These are phyloP conservation scores for Eucalyptus erythrocorys DNA, from an alignment of 345 rosid genomes.

Conservation along the genomic window DNA sequence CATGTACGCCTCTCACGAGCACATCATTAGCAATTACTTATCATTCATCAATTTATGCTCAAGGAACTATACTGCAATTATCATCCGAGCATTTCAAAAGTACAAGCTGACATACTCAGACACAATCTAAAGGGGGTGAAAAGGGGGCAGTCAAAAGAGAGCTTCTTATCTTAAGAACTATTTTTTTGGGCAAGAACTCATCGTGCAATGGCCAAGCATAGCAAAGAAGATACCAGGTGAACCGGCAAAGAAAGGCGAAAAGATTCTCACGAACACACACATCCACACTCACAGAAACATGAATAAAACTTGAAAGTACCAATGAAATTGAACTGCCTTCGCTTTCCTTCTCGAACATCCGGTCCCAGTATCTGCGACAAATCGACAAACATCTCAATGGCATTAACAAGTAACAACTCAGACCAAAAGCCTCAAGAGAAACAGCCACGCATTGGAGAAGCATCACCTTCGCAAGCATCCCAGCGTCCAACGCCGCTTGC, in stretches of 20 bases:
- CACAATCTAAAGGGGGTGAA: background rate
- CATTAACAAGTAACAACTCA: background rate
- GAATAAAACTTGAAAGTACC: constrained; percentile 17
- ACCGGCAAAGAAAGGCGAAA: background rate
- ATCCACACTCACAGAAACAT: background rate
- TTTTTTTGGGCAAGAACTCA: background rate
- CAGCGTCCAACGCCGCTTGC: constrained; percentile 60
- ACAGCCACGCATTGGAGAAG: background rate
- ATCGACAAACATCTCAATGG: constrained; percentile 35
- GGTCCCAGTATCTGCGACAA: constrained; percentile 58
- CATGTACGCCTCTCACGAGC: background rate
- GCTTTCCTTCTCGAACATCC: constrained; percentile 75
- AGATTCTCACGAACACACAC: background rate
- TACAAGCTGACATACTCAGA: background rate
- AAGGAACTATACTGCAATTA: background rate
- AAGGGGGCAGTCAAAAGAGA: background rate
- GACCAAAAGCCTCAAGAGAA: background rate
- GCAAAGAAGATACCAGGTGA: background rate
- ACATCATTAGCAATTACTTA: background rate
- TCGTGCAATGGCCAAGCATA: background rate
- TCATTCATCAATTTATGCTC: background rate
- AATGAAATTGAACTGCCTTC: constrained; percentile 65
- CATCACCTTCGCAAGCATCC: constrained; percentile 67
- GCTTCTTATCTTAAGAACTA: background rate
- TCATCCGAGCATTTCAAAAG: background rate